phyloP scores from a whole-genome alignment of 805 yeast genomes.

The Hanseniaspora valbyensis region DNA sequence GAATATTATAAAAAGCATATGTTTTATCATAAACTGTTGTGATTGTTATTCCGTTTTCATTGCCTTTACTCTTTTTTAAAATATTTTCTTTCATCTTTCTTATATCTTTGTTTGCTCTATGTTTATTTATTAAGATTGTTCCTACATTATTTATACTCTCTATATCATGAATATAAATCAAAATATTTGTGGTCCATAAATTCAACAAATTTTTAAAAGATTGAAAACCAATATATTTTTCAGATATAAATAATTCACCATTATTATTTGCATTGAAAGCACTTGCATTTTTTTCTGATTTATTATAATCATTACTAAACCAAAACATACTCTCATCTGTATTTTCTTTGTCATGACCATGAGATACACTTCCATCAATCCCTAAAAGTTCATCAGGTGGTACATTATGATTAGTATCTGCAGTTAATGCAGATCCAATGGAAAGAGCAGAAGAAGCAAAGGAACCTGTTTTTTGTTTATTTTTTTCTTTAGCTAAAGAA shows the following conservation, averaged over 20 bases:
- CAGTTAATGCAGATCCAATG: slow-evolving; percentile 12
- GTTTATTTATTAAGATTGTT: slow-evolving; percentile 10
- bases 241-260: slow-evolving; percentile 76
- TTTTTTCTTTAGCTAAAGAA: slow-evolving; percentile 65
- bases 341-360: neutral
- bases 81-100: slow-evolving; percentile 3
- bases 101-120: slow-evolving; percentile 9
- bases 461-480: neutral
- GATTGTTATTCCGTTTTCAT: slow-evolving; percentile 13
- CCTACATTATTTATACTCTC: slow-evolving; percentile 33
- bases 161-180: slow-evolving; percentile 62
- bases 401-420: neutral
- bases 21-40: slow-evolving; percentile 16
- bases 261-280: slow-evolving; percentile 32
- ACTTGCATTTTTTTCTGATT: neutral
- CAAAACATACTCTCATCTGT: neutral
- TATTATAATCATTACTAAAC: neutral
- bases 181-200: slow-evolving; percentile 68
- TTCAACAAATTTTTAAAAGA: slow-evolving; percentile 61
- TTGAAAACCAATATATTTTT: slow-evolving; percentile 69
- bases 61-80: neutral
- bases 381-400: slow-evolving; percentile 4
- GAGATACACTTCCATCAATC: slow-evolving; percentile 1
- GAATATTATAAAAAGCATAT: slow-evolving; percentile 11
- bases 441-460: slow-evolving; percentile 9